A percentile compares a stretch with the other conserved stretches of the same genome.
Conservation (phyloP, 2,329 filamentous ascomycete species). For the Cordyceps militaris region DNA sequence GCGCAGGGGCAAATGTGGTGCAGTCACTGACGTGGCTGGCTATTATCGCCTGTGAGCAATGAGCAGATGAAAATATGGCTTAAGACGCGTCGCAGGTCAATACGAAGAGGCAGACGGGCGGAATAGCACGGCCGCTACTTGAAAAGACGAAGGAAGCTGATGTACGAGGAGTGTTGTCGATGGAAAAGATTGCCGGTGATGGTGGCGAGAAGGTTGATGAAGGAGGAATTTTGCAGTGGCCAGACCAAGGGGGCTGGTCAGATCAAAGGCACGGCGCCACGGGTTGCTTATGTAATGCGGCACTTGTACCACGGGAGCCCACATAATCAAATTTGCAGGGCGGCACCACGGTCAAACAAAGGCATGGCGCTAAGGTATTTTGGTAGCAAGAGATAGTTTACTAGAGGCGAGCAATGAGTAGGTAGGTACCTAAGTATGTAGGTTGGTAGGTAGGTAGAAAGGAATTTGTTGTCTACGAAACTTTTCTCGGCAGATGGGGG, state of each 20-base stretch:
- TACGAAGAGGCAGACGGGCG: conserved; percentile 11
- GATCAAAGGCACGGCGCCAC: neutral
- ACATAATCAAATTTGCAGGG: conserved; percentile 1
- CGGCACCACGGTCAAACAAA: conserved; percentile 1
- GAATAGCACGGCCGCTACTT: conserved; percentile 1
- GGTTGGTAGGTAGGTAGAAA: too few relatives aligned
- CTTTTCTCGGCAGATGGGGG: too few relatives aligned
- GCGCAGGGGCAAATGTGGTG: neutral
- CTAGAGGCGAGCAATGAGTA: neutral
- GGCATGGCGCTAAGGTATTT: neutral
- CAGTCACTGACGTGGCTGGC: conserved; percentile 6
- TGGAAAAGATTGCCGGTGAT: neutral
- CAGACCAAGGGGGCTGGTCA: neutral
- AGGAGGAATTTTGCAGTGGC: neutral
- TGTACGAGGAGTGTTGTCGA: conserved; percentile 5
- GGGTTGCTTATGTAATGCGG: conserved; percentile 1
- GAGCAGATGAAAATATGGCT: neutral
- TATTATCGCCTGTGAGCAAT: conserved; percentile 6
- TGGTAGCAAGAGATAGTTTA: neutral
- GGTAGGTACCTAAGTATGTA: neutral
- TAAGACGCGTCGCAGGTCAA: conserved; percentile 9
- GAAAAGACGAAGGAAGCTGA: neutral
- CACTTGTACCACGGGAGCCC: neutral
- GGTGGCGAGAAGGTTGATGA: neutral
- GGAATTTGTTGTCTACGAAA: too few relatives aligned